A percentile compares a stretch with the other conserved stretches of the same genome.
These are phyloP conservation scores for Scheffersomyces illinoinensis DNA, from an alignment of 1,139 yeast genomes.

Conservation along the genomic window DNA sequence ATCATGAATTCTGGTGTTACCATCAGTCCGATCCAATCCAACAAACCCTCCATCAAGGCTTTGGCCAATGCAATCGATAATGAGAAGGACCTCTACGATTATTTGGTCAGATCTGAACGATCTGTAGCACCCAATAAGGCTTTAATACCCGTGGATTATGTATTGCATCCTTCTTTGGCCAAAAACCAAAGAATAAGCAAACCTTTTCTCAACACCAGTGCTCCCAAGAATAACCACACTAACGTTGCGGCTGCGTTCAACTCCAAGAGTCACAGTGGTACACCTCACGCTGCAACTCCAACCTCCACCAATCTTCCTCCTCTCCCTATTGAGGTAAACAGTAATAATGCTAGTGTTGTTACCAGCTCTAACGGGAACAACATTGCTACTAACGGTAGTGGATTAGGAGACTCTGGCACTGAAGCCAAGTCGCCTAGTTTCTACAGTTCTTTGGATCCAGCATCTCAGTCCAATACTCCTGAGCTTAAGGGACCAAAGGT, in stretches of 20 bases:
- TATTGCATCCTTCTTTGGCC: constrained; percentile 70
- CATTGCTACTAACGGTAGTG: not conserved
- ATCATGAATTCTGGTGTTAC: constrained; percentile 84
- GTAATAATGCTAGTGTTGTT: not conserved
- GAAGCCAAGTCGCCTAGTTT: constrained; percentile 1
- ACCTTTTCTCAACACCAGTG: constrained; percentile 31
- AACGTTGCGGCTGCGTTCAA: constrained; percentile 2
- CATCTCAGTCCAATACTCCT: constrained; percentile 23
- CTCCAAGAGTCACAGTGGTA: not conserved
- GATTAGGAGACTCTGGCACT: not conserved
- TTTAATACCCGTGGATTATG: constrained; percentile 70
- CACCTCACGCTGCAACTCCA: not conserved
- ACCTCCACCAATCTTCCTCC: not conserved
- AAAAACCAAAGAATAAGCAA: constrained; percentile 28
- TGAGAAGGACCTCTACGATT: constrained; percentile 77
- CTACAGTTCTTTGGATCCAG: constrained; percentile 41
- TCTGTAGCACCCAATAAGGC: constrained; percentile 29
- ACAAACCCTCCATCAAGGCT: constrained; percentile 66
- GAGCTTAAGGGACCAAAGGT: constrained; percentile 47
- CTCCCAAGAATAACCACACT: constrained; percentile 17
- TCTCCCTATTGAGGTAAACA: not conserved
- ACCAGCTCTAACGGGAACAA: not conserved
- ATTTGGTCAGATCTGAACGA: constrained; percentile 52
- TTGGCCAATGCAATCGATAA: constrained; percentile 78
- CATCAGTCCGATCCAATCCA: constrained; percentile 60